Conservation (phyloP, 345 rosid genomes). For the Ceriops zippeliana region DNA sequence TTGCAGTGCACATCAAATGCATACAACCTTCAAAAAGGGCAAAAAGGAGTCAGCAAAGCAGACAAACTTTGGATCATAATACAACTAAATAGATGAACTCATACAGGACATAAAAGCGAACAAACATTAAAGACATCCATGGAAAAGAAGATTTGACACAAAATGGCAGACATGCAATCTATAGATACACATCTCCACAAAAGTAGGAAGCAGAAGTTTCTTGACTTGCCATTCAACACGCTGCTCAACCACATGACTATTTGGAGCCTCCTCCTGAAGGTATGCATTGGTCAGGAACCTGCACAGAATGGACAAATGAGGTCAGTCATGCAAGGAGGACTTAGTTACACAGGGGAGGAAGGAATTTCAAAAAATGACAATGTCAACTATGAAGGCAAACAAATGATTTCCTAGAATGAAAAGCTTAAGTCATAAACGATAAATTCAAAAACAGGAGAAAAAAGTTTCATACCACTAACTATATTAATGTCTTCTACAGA, state of each 20-base stretch:
- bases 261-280: constrained; percentile 94
- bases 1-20: constrained; percentile 99
- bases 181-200: constrained; percentile 7
- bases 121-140: neutral
- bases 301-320: constrained; percentile 19
- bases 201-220: constrained; percentile 14
- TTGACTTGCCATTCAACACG: constrained; percentile 87
- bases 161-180: neutral
- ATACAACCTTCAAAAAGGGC: constrained; percentile 60
- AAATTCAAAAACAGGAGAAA: neutral
- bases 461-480: too few species aligned
- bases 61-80: neutral
- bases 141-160: too few species aligned
- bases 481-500: too few species aligned
- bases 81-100: neutral
- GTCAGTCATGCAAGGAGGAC: neutral
- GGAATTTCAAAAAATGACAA: neutral
- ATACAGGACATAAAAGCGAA: neutral
- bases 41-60: neutral
- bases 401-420: neutral
- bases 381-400: neutral
- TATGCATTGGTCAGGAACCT: constrained; percentile 91
- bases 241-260: constrained; percentile 96
- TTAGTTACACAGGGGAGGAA: neutral
- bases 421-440: neutral